Conservation (phyloP, 2,329 filamentous ascomycete species). For the Arachnomyces sp. region DNA sequence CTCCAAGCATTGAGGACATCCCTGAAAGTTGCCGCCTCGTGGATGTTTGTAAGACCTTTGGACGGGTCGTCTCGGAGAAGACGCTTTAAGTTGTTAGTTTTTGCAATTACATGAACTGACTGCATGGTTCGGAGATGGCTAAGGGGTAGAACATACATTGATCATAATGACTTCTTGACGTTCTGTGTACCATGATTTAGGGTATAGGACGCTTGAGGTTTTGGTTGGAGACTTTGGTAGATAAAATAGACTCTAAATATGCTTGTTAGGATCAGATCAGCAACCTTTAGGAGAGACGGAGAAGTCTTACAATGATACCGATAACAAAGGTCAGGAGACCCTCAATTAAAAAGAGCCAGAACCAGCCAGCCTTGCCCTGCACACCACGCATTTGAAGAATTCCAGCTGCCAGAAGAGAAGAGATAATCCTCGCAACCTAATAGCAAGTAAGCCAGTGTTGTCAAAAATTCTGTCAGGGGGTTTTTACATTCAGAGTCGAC, state of each 20-base stretch:
- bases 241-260: no score
- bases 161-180: conserved; percentile 58
- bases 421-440: conserved; percentile 36
- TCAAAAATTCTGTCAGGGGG: not conserved
- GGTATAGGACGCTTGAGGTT: conserved; percentile 22
- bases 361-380: conserved; percentile 25
- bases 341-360: conserved; percentile 29
- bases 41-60: conserved; percentile 43
- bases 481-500: not conserved
- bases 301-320: conserved; percentile 13
- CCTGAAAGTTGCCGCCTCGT: conserved; percentile 35
- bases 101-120: not conserved
- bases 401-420: conserved; percentile 36
- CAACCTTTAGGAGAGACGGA: no score
- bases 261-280: no score
- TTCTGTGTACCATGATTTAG: conserved; percentile 54
- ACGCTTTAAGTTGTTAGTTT: conserved; percentile 16
- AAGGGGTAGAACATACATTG: conserved; percentile 30
- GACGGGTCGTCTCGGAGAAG: conserved; percentile 44
- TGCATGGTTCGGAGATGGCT: conserved; percentile 9
- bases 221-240: no score
- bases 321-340: conserved; percentile 18
- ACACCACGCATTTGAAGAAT: conserved; percentile 28
- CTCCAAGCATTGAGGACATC: conserved; percentile 40
- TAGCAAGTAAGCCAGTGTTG: conserved; percentile 45